These are phyloP conservation scores for Alternaria metachromatica DNA, from an alignment of 2,329 filamentous ascomycete genomes.

Conservation along the genomic window DNA sequence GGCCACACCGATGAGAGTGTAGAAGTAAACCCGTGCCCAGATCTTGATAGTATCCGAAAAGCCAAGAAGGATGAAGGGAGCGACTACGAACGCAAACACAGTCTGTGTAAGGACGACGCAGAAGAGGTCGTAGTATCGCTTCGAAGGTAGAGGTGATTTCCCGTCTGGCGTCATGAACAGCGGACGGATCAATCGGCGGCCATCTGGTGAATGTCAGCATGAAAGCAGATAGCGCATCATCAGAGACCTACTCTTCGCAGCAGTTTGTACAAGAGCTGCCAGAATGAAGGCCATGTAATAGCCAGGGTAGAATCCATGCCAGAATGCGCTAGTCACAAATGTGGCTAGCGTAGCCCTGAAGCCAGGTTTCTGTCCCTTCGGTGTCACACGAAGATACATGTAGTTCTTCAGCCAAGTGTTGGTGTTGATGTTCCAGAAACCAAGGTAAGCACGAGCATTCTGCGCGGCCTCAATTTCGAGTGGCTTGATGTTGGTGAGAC, in stretches of 20 bases:
- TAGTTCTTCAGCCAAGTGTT: slow-evolving; percentile 97
- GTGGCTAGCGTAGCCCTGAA: slow-evolving; percentile 94
- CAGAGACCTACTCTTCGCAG: slow-evolving; percentile 82
- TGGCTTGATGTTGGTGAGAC: slow-evolving; percentile 87
- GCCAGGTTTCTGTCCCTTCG: slow-evolving; percentile 92
- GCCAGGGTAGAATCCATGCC: slow-evolving; percentile 97
- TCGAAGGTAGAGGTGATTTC: slow-evolving; percentile 61
- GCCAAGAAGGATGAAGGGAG: slow-evolving; percentile 83
- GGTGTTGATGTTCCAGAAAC: slow-evolving; percentile 98
- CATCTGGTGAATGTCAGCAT: slow-evolving; percentile 63
- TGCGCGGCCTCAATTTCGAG: slow-evolving; percentile 87
- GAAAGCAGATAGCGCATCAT: neutral
- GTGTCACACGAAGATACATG: slow-evolving; percentile 92
- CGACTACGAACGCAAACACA: slow-evolving; percentile 81
- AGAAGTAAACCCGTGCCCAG: slow-evolving; percentile 91
- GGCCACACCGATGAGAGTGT: slow-evolving; percentile 72
- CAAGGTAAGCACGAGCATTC: slow-evolving; percentile 90
- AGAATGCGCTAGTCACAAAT: slow-evolving; percentile 92
- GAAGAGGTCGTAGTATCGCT: slow-evolving; percentile 84
- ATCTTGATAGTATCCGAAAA: slow-evolving; percentile 73
- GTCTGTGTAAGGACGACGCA: slow-evolving; percentile 79
- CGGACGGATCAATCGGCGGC: slow-evolving; percentile 85
- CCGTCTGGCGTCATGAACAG: slow-evolving; percentile 88
- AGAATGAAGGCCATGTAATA: slow-evolving; percentile 93
- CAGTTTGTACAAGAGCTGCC: slow-evolving; percentile 89